Base-by-base conservation (phyloP, 108 stramenopile genomes). In the Nitzschia sp. region DNA sequence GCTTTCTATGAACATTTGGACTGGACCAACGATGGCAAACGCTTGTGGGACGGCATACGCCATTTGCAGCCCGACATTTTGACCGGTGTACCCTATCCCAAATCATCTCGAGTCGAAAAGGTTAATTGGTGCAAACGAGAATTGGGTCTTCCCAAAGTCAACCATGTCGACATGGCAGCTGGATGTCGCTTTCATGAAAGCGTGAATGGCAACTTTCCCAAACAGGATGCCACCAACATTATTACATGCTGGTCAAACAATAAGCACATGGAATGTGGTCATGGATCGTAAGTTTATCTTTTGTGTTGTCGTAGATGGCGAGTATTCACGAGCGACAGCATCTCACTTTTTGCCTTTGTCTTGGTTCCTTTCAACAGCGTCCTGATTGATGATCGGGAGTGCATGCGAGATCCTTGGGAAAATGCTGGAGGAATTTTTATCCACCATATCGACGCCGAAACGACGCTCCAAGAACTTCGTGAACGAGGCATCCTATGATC, bases 211-310 rank as follows among this genome's bases (percentile, higher is more conserved):
- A 72, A 72, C 3, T 15, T 38, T 27, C 71, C 62, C 4, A 25
- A 60, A 54, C 54, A 72, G 5, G 71, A 51, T 19, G 38, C 34
- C 23, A 67, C 66, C 65, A 74, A 74, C 71, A 76, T 93, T 28
- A 88, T 93, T 29, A 90, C 92, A 1, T 93, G 92, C 64, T 93
- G 92, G 92, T 84, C 82, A 36, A 66, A 78, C 47, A 90, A 90
- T 61, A 93, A 93, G 64, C 79, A 86, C 69, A 64, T 53, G 36
- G 92, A 93, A 62, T 65, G 72, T 55, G 53, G 29, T 66, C 80
- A 82, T 74, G 71, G 70, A 61, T 59, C 71, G 72, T 64, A 64
- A 61, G 70, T 71, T 9, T 18, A 29, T 62, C 9, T 24, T 28
- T 34, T 6, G 15, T 58, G 29, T 58, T n/a, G 29, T 58, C 26